Conservation (phyloP, 164 flowering plant species). For the Kingdonia uniflora region DNA sequence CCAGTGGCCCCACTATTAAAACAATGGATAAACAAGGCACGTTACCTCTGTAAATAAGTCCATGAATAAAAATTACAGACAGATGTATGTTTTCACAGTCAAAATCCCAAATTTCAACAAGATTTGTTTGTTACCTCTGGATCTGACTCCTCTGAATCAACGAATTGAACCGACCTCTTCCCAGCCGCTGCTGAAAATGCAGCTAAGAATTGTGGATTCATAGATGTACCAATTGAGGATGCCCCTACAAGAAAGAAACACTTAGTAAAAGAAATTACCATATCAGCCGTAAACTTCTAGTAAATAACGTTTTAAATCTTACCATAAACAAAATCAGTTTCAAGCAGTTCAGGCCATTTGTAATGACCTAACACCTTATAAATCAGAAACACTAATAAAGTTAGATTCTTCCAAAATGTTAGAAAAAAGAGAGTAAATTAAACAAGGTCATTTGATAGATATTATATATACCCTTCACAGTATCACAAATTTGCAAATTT, state of each 20-base stretch:
- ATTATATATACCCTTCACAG: too few relatives aligned
- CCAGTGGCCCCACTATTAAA: constrained; percentile 87
- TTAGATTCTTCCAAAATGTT: too few relatives aligned
- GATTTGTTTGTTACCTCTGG: constrained; percentile 51
- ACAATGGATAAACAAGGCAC: constrained; percentile 7
- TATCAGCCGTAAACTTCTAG: not conserved
- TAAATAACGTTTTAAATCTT: constrained; percentile 14
- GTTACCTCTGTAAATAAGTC: not conserved
- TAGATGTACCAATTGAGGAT: constrained; percentile 76
- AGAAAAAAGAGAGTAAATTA: too few relatives aligned
- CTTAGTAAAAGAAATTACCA: not conserved
- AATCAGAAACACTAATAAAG: not conserved
- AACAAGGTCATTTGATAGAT: too few relatives aligned
- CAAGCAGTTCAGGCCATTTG: constrained; percentile 69
- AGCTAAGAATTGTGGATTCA: constrained; percentile 67
- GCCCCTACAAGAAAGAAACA: constrained; percentile 34
- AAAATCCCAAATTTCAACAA: too few relatives aligned
- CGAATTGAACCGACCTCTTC: constrained; percentile 35
- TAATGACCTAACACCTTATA: constrained; percentile 49
- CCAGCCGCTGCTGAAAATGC: constrained; percentile 88
- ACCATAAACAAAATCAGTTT: constrained; percentile 78
- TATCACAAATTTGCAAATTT: too few relatives aligned
- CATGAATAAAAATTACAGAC: too few relatives aligned
- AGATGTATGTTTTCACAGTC: too few relatives aligned
- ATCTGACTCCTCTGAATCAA: constrained; percentile 88